These are phyloP conservation scores for Ogataea chonburiensis DNA, from an alignment of 805 yeast species.

Conservation along the genomic window DNA sequence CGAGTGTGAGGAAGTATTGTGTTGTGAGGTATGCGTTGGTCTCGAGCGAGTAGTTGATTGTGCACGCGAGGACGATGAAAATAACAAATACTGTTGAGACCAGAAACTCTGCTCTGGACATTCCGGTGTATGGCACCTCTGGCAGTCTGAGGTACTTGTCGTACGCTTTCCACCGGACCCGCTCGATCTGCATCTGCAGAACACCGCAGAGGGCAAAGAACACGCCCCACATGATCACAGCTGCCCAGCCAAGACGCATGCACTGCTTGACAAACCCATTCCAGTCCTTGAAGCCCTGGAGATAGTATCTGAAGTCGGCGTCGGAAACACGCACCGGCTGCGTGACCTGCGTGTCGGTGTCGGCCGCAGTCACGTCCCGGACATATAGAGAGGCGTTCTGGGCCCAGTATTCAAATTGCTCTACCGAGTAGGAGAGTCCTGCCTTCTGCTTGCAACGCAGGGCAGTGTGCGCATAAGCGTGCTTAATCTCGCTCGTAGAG, in stretches of 20 bases:
- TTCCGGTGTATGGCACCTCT: constrained; percentile 12
- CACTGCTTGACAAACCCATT: constrained; percentile 38
- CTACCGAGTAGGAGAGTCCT: constrained; percentile 33
- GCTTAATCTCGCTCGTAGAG: constrained; percentile 31
- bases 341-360: constrained; percentile 23
- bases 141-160: constrained; percentile 9
- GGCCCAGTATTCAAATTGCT: constrained; percentile 34
- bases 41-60: constrained; percentile 36
- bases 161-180: constrained; percentile 2
- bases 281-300: constrained; percentile 36
- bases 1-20: constrained; percentile 31
- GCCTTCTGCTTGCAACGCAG: constrained; percentile 38
- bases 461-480: constrained; percentile 40
- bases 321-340: constrained; percentile 36
- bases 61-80: constrained; percentile 32
- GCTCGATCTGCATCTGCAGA: constrained; percentile 26
- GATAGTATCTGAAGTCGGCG: constrained; percentile 35
- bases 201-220: constrained; percentile 34
- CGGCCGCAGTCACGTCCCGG: constrained; percentile 30
- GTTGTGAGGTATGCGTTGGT: constrained; percentile 39
- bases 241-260: constrained; percentile 46
- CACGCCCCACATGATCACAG: constrained; percentile 40
- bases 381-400: constrained; percentile 34
- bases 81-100: constrained; percentile 34
- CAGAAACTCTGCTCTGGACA: constrained; percentile 23